Conservation (phyloP, 2,329 filamentous ascomycete genomes). For the Colletotrichum truncatum region DNA sequence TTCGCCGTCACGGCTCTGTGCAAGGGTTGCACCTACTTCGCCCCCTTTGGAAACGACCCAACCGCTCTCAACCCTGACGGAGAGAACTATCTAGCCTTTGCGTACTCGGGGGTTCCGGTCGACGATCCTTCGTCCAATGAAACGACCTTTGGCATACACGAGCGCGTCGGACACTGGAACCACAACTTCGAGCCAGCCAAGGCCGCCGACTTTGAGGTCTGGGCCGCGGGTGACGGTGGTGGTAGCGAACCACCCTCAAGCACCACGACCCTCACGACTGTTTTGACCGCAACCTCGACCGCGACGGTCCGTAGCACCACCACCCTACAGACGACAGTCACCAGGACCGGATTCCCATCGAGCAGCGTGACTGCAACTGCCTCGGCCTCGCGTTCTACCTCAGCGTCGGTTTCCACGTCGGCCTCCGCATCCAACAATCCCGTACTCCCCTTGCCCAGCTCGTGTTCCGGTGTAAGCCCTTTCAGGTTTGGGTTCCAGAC, state of each 20-base stretch:
- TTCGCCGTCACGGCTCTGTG: conserved; percentile 46
- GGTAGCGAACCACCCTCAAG: conserved; percentile 18
- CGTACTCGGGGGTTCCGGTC: conserved; percentile 46
- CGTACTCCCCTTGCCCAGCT: conserved; percentile 42
- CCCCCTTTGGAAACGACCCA: conserved; percentile 48
- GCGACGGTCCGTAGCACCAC: conserved; percentile 22
- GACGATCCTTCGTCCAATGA: conserved; percentile 45
- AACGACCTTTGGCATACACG: conserved; percentile 52
- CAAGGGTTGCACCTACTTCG: conserved; percentile 52
- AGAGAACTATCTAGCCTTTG: conserved; percentile 50
- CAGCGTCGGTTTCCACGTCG: neutral
- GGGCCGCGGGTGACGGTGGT: conserved; percentile 31
- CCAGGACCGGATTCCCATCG: conserved; percentile 10
- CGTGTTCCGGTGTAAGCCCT: conserved; percentile 44
- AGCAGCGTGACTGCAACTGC: conserved; percentile 1
- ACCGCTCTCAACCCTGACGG: conserved; percentile 46
- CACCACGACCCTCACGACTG: conserved; percentile 10
- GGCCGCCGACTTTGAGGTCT: conserved; percentile 43
- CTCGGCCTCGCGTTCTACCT: conserved; percentile 4
- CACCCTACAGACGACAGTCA: conserved; percentile 16
- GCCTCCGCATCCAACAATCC: conserved; percentile 4
- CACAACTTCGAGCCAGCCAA: conserved; percentile 45
- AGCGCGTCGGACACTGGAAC: conserved; percentile 50
- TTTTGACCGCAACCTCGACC: conserved; percentile 23
- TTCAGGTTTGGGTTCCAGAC: conserved; percentile 41